Evolutionary conservation across 352 stramenopile genomes (phyloP).

Genomic region (Paralagenidium karlingii): DNA sequence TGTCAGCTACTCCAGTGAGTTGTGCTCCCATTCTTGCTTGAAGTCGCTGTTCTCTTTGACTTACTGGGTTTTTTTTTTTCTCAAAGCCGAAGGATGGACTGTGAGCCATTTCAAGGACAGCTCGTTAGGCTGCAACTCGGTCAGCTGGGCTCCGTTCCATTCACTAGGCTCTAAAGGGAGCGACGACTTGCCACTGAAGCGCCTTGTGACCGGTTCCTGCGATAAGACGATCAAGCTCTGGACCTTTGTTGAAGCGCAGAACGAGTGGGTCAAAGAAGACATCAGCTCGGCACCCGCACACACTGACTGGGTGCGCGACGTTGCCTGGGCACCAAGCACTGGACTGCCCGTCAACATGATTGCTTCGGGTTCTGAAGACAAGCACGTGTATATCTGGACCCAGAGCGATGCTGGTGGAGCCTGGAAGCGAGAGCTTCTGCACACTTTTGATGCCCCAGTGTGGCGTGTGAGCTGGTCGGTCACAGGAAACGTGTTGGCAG

Average conservation of each 20-base stretch:
- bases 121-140: conserved; percentile 92
- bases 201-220: conserved; percentile 93
- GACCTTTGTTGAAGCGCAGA: conserved; percentile 61
- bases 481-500: conserved; percentile 96
- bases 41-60: neutral
- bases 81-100: conserved; percentile 73
- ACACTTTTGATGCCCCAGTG: conserved; percentile 92
- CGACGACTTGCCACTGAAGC: conserved; percentile 13
- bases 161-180: conserved; percentile 30
- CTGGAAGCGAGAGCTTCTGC: conserved; percentile 89
- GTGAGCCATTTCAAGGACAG: conserved; percentile 91
- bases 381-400: conserved; percentile 94
- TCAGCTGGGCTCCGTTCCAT: conserved; percentile 92
- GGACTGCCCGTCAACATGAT: conserved; percentile 91
- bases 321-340: conserved; percentile 93
- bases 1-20: conserved; percentile 53
- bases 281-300: conserved; percentile 74
- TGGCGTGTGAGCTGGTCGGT: conserved; percentile 99
- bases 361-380: conserved; percentile 84
- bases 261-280: conserved; percentile 65
- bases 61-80: neutral
- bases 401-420: conserved; percentile 48
- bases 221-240: conserved; percentile 98
- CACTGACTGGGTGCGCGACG: conserved; percentile 94
- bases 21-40: neutral